These are phyloP conservation scores for Ogataea degrootiae DNA, from an alignment of 805 yeast genomes.

Conservation along the genomic window DNA sequence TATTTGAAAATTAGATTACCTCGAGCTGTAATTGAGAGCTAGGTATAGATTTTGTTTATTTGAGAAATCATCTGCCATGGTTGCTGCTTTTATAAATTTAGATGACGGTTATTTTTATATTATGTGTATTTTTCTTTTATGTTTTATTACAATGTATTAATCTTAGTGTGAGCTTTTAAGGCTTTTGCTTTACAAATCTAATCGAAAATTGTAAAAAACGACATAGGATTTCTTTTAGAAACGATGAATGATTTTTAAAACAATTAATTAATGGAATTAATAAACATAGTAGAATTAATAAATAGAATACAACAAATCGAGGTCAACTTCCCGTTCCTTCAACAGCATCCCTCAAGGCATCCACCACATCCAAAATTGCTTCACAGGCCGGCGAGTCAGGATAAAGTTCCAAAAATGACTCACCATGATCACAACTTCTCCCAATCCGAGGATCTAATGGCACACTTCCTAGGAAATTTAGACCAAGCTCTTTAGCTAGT, in stretches of 20 bases:
- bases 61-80: no score
- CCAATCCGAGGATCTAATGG: conserved; percentile 97
- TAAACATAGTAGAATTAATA: neutral
- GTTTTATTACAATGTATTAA: no score
- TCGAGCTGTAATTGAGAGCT: neutral
- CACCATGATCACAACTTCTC: conserved; percentile 80
- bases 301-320: neutral
- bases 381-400: conserved; percentile 92
- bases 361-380: conserved; percentile 83
- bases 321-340: conserved; percentile 7
- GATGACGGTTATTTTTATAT: no score
- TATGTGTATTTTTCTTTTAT: no score
- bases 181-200: no score
- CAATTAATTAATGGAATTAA: neutral
- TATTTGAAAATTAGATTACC: conserved; percentile 28
- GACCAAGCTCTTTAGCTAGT: conserved; percentile 70
- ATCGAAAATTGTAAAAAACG: no score
- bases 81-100: no score
- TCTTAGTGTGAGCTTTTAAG: no score
- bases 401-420: conserved; percentile 71
- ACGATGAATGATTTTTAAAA: no score
- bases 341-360: conserved; percentile 48
- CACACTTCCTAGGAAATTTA: conserved; percentile 84
- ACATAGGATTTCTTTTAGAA: no score
- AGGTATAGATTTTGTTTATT: neutral